Conservation (phyloP, 1,284 basidiomycete species). For the Ceratorhiza oryzae-sativae region DNA sequence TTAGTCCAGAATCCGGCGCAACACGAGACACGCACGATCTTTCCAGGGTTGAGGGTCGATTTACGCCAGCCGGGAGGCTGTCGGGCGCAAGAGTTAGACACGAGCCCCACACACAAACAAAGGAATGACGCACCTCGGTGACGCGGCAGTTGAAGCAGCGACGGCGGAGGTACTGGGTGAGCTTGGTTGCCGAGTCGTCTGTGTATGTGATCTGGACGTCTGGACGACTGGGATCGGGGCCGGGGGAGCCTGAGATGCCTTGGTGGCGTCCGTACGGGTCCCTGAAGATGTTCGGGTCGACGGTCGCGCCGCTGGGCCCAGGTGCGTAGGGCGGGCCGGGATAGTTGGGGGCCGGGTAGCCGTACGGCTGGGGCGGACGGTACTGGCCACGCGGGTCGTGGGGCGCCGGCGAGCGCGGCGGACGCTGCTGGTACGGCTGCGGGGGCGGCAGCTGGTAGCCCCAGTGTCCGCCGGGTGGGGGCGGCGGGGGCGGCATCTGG, state of each 20-base stretch:
- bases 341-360: neutral
- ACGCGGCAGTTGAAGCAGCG: conserved; percentile 88
- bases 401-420: conserved; percentile 17
- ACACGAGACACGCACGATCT: conserved; percentile 66
- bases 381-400: conserved; percentile 23
- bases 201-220: conserved; percentile 79
- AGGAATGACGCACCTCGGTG: conserved; percentile 59
- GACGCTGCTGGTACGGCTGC: conserved; percentile 3
- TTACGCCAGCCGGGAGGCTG: conserved; percentile 80
- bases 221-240: conserved; percentile 7
- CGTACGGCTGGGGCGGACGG: conserved; percentile 2
- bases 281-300: conserved; percentile 39
- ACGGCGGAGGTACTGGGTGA: conserved; percentile 82
- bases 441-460: conserved; percentile 32
- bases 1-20: neutral
- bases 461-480: neutral
- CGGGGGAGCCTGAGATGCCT: conserved; percentile 5
- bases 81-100: neutral
- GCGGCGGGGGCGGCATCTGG: conserved; percentile 12
- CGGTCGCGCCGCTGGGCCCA: conserved; percentile 27
- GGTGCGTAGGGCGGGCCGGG: conserved; percentile 24
- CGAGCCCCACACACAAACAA: neutral
- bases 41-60: conserved; percentile 82
- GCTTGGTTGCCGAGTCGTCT: conserved; percentile 84
- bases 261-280: conserved; percentile 35